phyloP scores from a whole-genome alignment of 2,329 filamentous ascomycete species.

The Sporothrix pseudoabietina region DNA sequence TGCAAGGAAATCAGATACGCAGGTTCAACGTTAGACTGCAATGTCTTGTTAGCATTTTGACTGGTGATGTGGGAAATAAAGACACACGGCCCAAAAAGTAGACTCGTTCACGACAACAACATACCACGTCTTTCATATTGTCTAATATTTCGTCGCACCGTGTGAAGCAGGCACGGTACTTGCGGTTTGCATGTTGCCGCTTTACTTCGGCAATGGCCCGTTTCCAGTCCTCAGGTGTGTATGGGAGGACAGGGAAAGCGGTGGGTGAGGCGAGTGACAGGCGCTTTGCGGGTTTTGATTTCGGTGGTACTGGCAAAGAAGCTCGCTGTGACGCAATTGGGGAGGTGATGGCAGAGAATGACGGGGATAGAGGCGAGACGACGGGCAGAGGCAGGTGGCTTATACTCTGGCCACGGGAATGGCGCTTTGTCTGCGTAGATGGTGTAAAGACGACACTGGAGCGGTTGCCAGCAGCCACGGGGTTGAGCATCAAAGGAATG shows the following conservation, averaged over 20 bases:
- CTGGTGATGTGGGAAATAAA: background rate
- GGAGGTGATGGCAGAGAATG: background rate
- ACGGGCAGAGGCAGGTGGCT: constrained; percentile 1
- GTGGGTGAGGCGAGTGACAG: constrained; percentile 33
- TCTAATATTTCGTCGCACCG: constrained; percentile 58
- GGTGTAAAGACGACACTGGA: constrained; percentile 31
- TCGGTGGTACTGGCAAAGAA: constrained; percentile 26
- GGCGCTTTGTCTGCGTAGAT: background rate
- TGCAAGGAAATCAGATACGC: constrained; percentile 61
- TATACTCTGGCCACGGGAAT: constrained; percentile 30
- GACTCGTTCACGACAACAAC: constrained; percentile 33
- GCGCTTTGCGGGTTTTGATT: constrained; percentile 35
- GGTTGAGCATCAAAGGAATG: constrained; percentile 35
- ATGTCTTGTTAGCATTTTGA: background rate
- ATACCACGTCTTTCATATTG: constrained; percentile 50
- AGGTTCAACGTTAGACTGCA: constrained; percentile 48
- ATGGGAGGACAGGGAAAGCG: constrained; percentile 43
- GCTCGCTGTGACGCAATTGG: constrained; percentile 7
- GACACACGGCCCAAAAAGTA: background rate
- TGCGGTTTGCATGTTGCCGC: constrained; percentile 53
- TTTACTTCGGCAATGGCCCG: constrained; percentile 56
- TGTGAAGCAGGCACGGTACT: constrained; percentile 56
- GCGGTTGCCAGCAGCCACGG: constrained; percentile 31
- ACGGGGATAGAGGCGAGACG: background rate
- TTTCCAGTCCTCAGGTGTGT: constrained; percentile 55